These are phyloP conservation scores for Chloris gayana DNA, from an alignment of 176 grass and related monocot species.

Conservation along the genomic window DNA sequence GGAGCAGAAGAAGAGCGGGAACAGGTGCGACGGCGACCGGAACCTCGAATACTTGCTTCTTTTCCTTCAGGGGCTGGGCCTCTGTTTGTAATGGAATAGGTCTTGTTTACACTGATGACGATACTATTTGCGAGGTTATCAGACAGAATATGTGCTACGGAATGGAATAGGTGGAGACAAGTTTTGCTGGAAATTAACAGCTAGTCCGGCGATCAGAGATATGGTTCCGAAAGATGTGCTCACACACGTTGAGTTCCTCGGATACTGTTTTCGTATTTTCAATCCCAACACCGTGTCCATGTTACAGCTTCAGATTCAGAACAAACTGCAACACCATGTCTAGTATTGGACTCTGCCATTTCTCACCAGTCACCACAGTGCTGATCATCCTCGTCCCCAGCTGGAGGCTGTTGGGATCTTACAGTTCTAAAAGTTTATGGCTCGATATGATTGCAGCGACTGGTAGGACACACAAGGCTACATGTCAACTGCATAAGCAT, in stretches of 20 bases:
- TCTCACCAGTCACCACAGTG: too few species aligned
- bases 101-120: slow-evolving; percentile 29
- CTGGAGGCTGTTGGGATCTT: not conserved
- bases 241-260: not conserved
- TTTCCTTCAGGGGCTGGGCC: not conserved
- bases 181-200: not conserved
- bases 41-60: not conserved
- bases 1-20: not conserved
- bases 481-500: slow-evolving; percentile 27
- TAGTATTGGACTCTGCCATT: too few species aligned
- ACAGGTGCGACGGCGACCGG: slow-evolving; percentile 38
- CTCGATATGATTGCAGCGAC: not conserved
- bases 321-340: not conserved
- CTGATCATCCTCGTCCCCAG: not conserved
- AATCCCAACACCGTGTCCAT: not conserved
- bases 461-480: slow-evolving; percentile 11
- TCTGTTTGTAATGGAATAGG: slow-evolving; percentile 15
- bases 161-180: not conserved
- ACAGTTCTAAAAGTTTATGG: not conserved
- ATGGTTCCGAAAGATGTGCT: slow-evolving; percentile 20
- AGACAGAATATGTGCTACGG: slow-evolving; percentile 10
- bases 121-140: not conserved
- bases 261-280: not conserved
- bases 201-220: not conserved
- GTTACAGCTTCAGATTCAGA: not conserved